phyloP scores from a whole-genome alignment of 192 early-diverging fungal genomes.

The Backusella australiensis region DNA sequence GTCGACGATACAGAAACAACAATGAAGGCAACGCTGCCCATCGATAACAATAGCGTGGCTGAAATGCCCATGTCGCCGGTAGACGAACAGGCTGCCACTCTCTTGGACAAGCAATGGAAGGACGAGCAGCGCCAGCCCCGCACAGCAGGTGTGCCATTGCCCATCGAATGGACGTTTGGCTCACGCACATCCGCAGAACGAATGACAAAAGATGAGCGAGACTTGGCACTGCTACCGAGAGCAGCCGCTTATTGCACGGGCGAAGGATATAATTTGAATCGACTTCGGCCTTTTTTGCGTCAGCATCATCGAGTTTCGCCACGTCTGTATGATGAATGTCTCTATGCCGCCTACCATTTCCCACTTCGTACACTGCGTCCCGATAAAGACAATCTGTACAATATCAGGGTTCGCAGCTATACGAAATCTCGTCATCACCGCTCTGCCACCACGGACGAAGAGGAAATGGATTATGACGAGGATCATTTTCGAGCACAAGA shows the following conservation, averaged over 20 bases:
- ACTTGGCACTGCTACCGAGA: constrained; percentile 46
- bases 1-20: constrained; percentile 31
- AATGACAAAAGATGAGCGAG: constrained; percentile 51
- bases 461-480: constrained; percentile 32
- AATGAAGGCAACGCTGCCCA: constrained; percentile 10
- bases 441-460: constrained; percentile 1
- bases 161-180: constrained; percentile 32
- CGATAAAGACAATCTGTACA: constrained; percentile 27
- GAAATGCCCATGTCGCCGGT: constrained; percentile 6
- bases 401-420: constrained; percentile 32
- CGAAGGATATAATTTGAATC: constrained; percentile 52
- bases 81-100: background rate
- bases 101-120: constrained; percentile 5
- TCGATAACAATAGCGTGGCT: background rate
- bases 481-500: constrained; percentile 22
- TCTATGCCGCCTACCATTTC: constrained; percentile 58
- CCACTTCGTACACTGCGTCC: constrained; percentile 42
- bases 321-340: constrained; percentile 50
- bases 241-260: constrained; percentile 80
- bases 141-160: constrained; percentile 21
- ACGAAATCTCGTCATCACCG: background rate
- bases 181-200: constrained; percentile 53
- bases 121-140: constrained; percentile 1
- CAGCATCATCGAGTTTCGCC: constrained; percentile 50
- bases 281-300: constrained; percentile 43